A percentile compares a stretch with the other conserved stretches of the same genome.
phyloP scores from a whole-genome alignment of 228 moss, liverwort and hornwort genomes.

The Sphagnum fallax region DNA sequence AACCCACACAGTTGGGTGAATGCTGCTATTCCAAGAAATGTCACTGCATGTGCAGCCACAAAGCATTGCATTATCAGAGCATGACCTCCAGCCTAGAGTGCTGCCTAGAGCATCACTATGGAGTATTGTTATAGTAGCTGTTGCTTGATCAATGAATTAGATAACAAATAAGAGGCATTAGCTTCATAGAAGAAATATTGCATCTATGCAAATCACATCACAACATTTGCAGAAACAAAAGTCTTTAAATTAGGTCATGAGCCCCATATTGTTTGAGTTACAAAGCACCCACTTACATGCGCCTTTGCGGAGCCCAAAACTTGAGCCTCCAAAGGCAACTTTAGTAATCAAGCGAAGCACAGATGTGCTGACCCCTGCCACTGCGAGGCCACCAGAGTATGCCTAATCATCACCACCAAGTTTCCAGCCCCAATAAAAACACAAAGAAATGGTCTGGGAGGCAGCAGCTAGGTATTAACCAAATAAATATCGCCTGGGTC shows the following conservation, averaged over 20 bases:
- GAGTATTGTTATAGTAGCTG: too few relatives aligned
- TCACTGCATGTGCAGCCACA: conserved; percentile 15
- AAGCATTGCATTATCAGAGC: neutral
- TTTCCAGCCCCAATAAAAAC: neutral
- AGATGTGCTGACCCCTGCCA: conserved; percentile 28
- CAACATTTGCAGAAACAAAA: too few relatives aligned
- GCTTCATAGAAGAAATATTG: too few relatives aligned
- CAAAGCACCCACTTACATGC: conserved; percentile 20
- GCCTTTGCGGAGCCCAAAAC: conserved; percentile 37
- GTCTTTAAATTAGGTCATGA: too few relatives aligned
- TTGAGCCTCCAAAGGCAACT: conserved; percentile 26
- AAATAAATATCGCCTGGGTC: too few relatives aligned
- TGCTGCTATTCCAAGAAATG: conserved; percentile 31
- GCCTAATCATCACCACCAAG: conserved; percentile 12
- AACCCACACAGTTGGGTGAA: conserved; percentile 29
- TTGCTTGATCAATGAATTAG: too few relatives aligned
- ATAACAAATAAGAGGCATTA: too few relatives aligned
- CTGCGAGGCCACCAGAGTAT: conserved; percentile 28
- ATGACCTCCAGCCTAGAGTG: too few relatives aligned
- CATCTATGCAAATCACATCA: too few relatives aligned
- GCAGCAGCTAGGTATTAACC: too few relatives aligned
- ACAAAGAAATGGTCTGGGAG: neutral
- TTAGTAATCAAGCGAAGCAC: conserved; percentile 34
- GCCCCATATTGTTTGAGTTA: too few relatives aligned
- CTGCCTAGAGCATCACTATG: too few relatives aligned